Evolutionary conservation across 169 alveolate species (phyloP).

Genomic region (Amoebophrya sp.): DNA sequence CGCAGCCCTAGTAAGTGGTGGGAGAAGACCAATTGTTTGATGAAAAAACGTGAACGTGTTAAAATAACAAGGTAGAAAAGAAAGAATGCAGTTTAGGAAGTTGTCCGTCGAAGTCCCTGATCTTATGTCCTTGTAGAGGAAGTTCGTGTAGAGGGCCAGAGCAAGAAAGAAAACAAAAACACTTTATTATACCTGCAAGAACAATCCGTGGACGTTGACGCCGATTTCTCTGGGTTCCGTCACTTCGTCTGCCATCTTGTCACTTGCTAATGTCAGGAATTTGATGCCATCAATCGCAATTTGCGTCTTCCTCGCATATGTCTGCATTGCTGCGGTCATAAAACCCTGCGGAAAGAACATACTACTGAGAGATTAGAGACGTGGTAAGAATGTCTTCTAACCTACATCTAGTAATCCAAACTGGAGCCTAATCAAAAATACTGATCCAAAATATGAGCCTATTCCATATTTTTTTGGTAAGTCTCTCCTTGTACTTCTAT

Average conservation of each 20-base stretch:
- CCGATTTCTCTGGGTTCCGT: slow-evolving; percentile 69
- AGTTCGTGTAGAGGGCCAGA: neutral
- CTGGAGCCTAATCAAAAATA: too few relatives aligned
- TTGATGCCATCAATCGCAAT: slow-evolving; percentile 71
- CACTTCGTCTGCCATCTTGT: slow-evolving; percentile 50
- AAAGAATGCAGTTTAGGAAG: neutral
- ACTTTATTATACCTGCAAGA: slow-evolving; percentile 52
- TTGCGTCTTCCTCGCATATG: slow-evolving; percentile 66
- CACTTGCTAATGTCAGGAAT: slow-evolving; percentile 43
- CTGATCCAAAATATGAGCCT: too few relatives aligned
- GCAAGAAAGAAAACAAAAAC: neutral
- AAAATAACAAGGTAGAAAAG: neutral
- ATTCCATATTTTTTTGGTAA: neutral
- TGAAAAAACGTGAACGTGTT: neutral
- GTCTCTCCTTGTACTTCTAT: neutral
- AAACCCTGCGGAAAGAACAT: slow-evolving; percentile 73
- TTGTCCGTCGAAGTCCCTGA: too few relatives aligned
- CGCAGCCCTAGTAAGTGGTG: neutral
- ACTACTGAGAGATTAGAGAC: too few relatives aligned
- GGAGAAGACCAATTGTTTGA: slow-evolving; percentile 8
- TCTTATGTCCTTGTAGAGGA: too few relatives aligned
- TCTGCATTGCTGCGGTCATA: slow-evolving; percentile 73
- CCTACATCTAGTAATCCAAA: too few relatives aligned
- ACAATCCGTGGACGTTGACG: slow-evolving; percentile 80
- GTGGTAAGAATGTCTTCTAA: too few relatives aligned